Base-by-base conservation (phyloP, 1,284 basidiomycete genomes). In the Cutaneotrichosporon sp. region DNA sequence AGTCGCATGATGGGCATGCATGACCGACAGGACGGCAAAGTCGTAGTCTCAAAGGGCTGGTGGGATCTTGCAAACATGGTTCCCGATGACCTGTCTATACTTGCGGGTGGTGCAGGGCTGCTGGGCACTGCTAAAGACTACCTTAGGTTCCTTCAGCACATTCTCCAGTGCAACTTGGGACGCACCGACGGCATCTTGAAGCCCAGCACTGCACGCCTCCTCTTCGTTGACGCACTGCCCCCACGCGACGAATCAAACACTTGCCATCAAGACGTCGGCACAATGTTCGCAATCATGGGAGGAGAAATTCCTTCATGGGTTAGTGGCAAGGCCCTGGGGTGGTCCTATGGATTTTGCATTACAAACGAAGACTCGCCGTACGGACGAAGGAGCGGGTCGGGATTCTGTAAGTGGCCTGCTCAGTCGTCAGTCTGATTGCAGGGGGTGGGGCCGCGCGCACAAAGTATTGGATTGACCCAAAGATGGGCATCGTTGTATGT, bases 91-190 rank as follows among this genome's bases (percentile, higher is more conserved):
- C n/a, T 58, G 43, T 22, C 36, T 23, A 1, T 48, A 39, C 20
- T 23, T 20, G 15, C 48, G 8, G 70, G 70, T 13, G 70, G 68
- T 18, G 70, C 47, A 4, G 70, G 70, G 1, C 48, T 72, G 15
- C 63, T 62, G 46, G 67, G 68, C 10, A 69, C 66, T 0, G 47
- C 60, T 2, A 58, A 48, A 37, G 68, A 71, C 43, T 70, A 68
- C 45, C 60, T 70, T 15, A 49, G 42, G 3, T 56, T 70, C 49
- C 58, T 70, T 1, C 52, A 46, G 45, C 38, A 39, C 30, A 33
- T 57, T 4, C 55, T 57, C 23, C 18, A 15, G 4, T 50, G 21
- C 26, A n/a, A 48, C 14, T 21, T 20, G 8, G 37, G 38, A 12
- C 10, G 30, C 17, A 4, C 22, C 2, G 34, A 10, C 2, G 51